Evolutionary conservation across 2,329 filamentous ascomycete genomes (phyloP), one percentile per base, ranked within the genome.

Genomic region (Verticillium nonalfalfae): DNA sequence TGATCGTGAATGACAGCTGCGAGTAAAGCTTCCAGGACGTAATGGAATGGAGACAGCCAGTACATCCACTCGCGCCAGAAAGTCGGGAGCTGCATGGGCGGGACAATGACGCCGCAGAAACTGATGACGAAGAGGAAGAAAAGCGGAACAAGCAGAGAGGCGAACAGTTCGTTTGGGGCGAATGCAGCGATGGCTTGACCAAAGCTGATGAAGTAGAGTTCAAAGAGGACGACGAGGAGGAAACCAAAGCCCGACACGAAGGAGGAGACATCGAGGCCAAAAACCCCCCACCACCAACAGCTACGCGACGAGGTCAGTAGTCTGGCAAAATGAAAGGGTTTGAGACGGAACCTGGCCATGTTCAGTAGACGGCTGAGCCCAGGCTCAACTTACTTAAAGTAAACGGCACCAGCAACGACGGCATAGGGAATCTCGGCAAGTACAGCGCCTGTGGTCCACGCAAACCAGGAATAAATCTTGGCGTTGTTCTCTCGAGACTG

Each of bases 401-500:
- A 90, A 31, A 90, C 70, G 0, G 81, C 85, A 0, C 86, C 89
- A 0, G 86, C 85, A 4, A 90, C 70, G 13, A 91, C 75, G 0
- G 83, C 81, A 66, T 90, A 91, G 0, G 90, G 90, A 0, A 93
- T 78, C 72, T 93, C 90, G 15, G 84, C 86, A 1, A 91, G 66
- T 5, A 92, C 81, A 1, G 83, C 81, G 0, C 84, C 87, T 2
- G 85, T 86, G 0, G 85, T 82, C 74, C 90, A 91, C 0, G 89
- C 88, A 14, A 83, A 74, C 90, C 90, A 93, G 1, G 85, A 87
- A 74, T 94, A 95, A 33, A 92, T 91, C 72, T 92, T 92, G 15
- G 88, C 85, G n/a, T 85, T 90, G 57, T 86, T 83, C 72, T 95
- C 91, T 5, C 91, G 83, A 1, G 82, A 85, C 70, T 89, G 77